phyloP scores from a whole-genome alignment of 2,329 filamentous ascomycete genomes.

The Xylariaceae sp. region DNA sequence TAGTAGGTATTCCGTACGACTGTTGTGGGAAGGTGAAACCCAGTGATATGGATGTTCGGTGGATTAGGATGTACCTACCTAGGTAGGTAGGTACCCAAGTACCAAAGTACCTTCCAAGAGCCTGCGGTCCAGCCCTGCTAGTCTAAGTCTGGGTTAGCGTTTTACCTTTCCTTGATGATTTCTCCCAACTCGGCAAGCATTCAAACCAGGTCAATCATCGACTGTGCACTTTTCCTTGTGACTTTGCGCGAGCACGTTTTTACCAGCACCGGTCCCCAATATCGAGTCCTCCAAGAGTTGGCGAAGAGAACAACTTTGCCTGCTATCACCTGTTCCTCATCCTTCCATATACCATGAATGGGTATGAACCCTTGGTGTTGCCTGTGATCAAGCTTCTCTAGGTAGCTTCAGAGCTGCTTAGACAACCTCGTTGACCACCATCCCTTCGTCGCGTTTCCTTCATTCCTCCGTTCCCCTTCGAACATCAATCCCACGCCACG shows the following conservation, averaged over 20 bases:
- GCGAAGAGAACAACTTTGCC: not conserved
- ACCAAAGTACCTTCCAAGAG: not conserved
- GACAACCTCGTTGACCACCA: conserved; percentile 1
- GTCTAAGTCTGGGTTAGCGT: conserved; percentile 2
- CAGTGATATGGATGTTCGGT: not conserved
- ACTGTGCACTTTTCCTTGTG: conserved; percentile 15
- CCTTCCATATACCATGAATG: conserved; percentile 7
- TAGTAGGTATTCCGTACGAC: not conserved
- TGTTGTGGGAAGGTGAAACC: not conserved
- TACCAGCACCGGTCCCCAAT: not conserved
- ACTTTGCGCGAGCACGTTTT: conserved; percentile 8
- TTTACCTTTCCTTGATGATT: conserved; percentile 10
- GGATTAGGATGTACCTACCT: no score
- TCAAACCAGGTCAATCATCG: not conserved
- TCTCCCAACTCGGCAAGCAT: conserved; percentile 5
- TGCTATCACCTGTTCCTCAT: not conserved
- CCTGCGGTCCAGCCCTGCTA: conserved; percentile 5
- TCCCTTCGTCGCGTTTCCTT: conserved; percentile 4
- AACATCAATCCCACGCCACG: not conserved
- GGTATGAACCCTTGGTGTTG: conserved; percentile 9
- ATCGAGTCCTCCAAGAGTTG: not conserved
- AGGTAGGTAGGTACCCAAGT: no score
- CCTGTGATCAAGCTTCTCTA: conserved; percentile 15
- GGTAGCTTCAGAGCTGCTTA: conserved; percentile 15
- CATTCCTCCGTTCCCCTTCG: not conserved